A percentile compares a stretch with the other conserved stretches of the same genome.
phyloP scores from a whole-genome alignment of 192 early-diverging fungal genomes.

The Phycomyces nitens region DNA sequence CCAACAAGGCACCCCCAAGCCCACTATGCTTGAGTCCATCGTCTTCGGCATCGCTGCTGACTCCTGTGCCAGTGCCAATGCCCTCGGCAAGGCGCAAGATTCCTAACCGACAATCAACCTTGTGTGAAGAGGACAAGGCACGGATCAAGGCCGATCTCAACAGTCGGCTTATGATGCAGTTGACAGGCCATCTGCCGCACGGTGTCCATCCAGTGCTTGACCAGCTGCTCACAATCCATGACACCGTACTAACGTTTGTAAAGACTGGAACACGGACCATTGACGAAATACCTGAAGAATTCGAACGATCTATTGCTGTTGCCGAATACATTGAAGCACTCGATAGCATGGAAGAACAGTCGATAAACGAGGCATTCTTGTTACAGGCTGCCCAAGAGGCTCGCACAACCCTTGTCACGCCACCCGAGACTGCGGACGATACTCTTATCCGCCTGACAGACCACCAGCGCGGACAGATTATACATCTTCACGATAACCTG shows the following conservation, averaged over 20 bases:
- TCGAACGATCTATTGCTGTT: slow-evolving; percentile 11
- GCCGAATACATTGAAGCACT: slow-evolving; percentile 27
- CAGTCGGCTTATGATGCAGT: slow-evolving; percentile 26
- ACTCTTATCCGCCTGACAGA: slow-evolving; percentile 24
- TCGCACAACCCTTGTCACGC: slow-evolving; percentile 16
- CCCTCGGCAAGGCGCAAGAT: slow-evolving; percentile 17
- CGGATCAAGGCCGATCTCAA: slow-evolving; percentile 29
- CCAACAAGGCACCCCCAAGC: not conserved
- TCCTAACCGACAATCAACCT: slow-evolving; percentile 23
- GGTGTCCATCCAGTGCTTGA: slow-evolving; percentile 33
- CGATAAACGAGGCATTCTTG: not conserved
- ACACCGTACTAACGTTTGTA: slow-evolving; percentile 25
- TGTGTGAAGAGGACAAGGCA: slow-evolving; percentile 30
- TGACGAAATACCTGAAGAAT: slow-evolving; percentile 25
- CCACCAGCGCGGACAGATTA: slow-evolving; percentile 22
- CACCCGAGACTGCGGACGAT: slow-evolving; percentile 29
- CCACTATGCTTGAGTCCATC: not conserved
- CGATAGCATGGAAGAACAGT: slow-evolving; percentile 24
- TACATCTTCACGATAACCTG: slow-evolving; percentile 21
- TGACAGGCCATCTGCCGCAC: slow-evolving; percentile 33
- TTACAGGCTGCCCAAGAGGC: slow-evolving; percentile 13
- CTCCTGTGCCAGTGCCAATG: slow-evolving; percentile 10
- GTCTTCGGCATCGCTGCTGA: not conserved
- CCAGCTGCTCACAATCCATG: slow-evolving; percentile 26
- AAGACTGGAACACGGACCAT: slow-evolving; percentile 23